phyloP scores from a whole-genome alignment of 139 green algal genomes.

The Trebouxia sp. region DNA sequence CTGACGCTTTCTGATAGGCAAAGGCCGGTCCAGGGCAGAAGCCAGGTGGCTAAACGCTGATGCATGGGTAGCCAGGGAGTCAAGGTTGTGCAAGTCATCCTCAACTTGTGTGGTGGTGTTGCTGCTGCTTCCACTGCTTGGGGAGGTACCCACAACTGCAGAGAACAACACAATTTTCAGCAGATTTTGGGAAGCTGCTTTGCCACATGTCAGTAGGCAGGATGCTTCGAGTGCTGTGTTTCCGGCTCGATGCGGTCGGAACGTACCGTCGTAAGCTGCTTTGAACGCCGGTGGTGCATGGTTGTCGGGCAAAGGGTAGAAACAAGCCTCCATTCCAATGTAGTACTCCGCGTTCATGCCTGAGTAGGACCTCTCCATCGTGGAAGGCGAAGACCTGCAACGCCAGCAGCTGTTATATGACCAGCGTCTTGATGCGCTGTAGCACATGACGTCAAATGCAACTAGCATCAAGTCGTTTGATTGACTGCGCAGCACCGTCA shows the following conservation, averaged over 20 bases:
- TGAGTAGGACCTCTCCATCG: slow-evolving; percentile 1
- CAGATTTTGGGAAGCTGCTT: neutral
- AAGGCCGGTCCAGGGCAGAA: neutral
- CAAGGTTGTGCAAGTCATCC: too few relatives aligned
- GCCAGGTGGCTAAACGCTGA: neutral
- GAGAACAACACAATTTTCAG: neutral
- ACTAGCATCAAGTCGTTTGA: too few relatives aligned
- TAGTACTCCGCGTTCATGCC: neutral
- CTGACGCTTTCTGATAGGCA: slow-evolving; percentile 10
- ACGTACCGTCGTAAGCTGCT: too few relatives aligned
- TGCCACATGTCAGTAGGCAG: neutral
- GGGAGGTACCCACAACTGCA: neutral
- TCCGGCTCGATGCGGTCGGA: neutral
- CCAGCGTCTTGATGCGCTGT: too few relatives aligned
- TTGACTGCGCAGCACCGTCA: too few relatives aligned
- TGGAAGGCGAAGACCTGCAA: neutral
- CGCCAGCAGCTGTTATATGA: too few relatives aligned
- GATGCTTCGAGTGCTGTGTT: neutral
- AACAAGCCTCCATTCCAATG: neutral
- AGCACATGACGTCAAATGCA: too few relatives aligned
- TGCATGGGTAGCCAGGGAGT: too few relatives aligned
- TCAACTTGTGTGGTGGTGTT: neutral
- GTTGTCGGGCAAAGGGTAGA: neutral
- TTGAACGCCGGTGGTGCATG: neutral
- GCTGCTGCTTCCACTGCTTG: neutral